Evolutionary conservation across 75 land plant species (phyloP), one percentile per base, ranked within the genome.

Genomic region (Sequoia sempervirens): DNA sequence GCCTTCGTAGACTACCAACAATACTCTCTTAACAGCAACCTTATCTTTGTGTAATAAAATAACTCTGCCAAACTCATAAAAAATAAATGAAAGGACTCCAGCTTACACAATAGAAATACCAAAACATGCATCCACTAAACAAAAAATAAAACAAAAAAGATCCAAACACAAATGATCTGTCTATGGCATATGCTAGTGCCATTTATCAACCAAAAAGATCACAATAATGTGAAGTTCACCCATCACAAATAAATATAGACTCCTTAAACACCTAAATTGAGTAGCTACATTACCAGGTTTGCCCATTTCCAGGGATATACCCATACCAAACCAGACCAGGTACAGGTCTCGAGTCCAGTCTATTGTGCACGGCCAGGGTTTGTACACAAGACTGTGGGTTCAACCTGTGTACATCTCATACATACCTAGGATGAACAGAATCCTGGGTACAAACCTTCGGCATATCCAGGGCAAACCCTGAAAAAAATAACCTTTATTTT

Each of bases 91-190:
- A 76, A 43, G 47, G n/a, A 76, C 23, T 76, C 28, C 79, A 2
- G 79, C 79, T 78, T 78, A 32, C 80, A 78, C 12, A 30, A 43
- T 78, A 37, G 45, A 26, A 78, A 78, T 78, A 78, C 30, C 15
- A 26, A n/a, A 78, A 45, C 30, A 78, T 41, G 14, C 46, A n/a
- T 45, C 20, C 34, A 7, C 38, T 18, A 75, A 9, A 46, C 47
- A 46, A 46, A 46, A 6, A 18, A 75, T 7, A 50, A 50, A 50
- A 50, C 9, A n/a, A n/a, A n/a, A n/a, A n/a, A n/a, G n/a, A n/a
- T n/a, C n/a, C 78, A 38, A 38, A 40, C 10, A 75, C 18, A 75
- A 30, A 13, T 38, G 23, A 78, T 26, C 80, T 78, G 30, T 9
- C 38, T 37, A 38, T 75, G 45, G 30, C 46, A 75, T 37, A 18